phyloP scores from a whole-genome alignment of 164 flowering plant genomes.

The Chloranthus sessilifolius region DNA sequence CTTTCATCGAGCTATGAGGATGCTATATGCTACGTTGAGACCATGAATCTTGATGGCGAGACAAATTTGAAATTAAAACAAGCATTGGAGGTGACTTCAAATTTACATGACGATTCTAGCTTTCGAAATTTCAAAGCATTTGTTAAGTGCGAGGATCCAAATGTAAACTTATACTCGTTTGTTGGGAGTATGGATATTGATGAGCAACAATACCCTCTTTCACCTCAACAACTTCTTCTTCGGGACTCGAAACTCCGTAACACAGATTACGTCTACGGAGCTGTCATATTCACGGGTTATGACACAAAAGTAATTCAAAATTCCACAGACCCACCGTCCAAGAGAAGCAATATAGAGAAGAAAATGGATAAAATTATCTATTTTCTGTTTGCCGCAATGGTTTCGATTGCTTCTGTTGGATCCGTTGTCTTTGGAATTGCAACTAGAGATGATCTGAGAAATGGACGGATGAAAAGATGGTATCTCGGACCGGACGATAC shows the following conservation, averaged over 20 bases:
- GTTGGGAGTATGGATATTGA: conserved; percentile 54
- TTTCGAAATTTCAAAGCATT: conserved; percentile 48
- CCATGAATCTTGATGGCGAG: conserved; percentile 90
- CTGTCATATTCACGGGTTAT: conserved; percentile 79
- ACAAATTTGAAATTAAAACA: conserved; percentile 80
- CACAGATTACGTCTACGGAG: conserved; percentile 72
- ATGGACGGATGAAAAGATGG: conserved; percentile 55
- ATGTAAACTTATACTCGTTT: conserved; percentile 74
- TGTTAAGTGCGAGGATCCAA: conserved; percentile 87
- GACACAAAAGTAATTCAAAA: conserved; percentile 92
- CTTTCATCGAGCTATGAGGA: conserved; percentile 81
- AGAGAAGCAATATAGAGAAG: conserved; percentile 76
- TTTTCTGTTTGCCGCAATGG: conserved; percentile 54
- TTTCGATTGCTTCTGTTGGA: conserved; percentile 54
- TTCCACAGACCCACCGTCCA: conserved; percentile 82
- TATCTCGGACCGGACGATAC: conserved; percentile 74
- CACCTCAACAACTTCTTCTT: conserved; percentile 64
- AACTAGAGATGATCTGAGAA: conserved; percentile 45
- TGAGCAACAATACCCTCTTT: conserved; percentile 46
- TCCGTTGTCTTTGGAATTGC: conserved; percentile 60
- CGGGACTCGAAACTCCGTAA: conserved; percentile 86
- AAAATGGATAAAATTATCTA: conserved; percentile 80
- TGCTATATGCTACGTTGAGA: conserved; percentile 81
- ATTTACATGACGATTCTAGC: conserved; percentile 39
- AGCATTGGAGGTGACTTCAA: conserved; percentile 50